Conservation (phyloP, 169 alveolate genomes). For the Eimeria maxima region DNA sequence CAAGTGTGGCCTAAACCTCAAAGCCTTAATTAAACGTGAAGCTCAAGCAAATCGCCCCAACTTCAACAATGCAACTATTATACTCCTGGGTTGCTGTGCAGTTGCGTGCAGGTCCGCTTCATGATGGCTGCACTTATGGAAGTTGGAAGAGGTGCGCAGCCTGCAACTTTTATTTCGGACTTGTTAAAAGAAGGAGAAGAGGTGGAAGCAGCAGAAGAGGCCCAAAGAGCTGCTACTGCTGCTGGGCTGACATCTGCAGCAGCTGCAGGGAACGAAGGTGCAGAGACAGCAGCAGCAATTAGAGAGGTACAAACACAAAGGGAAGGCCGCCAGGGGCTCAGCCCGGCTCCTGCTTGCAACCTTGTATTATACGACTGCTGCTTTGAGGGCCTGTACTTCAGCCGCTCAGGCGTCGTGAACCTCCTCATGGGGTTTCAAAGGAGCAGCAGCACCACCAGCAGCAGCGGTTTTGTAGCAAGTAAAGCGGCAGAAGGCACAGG, state of each 20-base stretch:
- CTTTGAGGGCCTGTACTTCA: conserved; percentile 49
- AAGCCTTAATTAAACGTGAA: not conserved
- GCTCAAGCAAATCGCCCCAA: no score
- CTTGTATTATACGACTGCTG: conserved; percentile 55
- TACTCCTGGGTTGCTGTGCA: not conserved
- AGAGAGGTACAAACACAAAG: not conserved
- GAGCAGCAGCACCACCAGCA: not conserved
- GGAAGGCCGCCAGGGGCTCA: not conserved
- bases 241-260: no score
- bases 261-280: no score
- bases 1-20: conserved; percentile 12
- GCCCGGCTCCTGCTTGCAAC: conserved; percentile 45
- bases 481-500: not conserved
- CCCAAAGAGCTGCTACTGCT: not conserved
- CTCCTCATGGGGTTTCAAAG: not conserved
- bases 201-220: no score
- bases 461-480: not conserved
- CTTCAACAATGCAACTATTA: no score
- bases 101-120: conserved; percentile 54
- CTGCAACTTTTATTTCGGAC: not conserved
- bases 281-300: not conserved
- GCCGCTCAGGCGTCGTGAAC: conserved; percentile 26
- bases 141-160: conserved; percentile 58
- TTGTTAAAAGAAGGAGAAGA: conserved; percentile 36
- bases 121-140: conserved; percentile 74